Evolutionary conservation across 441 rosid genomes (phyloP).

Genomic region (Dalechampia spathulata): DNA sequence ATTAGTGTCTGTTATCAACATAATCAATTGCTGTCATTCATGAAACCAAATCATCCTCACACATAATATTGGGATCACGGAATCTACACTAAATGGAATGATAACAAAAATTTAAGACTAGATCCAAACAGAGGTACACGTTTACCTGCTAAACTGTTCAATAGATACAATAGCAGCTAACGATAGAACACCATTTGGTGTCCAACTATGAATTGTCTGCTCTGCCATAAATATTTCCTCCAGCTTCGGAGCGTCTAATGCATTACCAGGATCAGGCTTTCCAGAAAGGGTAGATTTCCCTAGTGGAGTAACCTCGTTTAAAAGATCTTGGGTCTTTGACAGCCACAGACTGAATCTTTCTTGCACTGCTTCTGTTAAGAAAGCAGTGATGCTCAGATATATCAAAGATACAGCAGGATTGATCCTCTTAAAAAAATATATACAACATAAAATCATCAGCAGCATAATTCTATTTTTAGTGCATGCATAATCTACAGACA

Average conservation of each 20-base stretch:
- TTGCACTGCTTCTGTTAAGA: constrained; percentile 57
- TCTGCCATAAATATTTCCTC: constrained; percentile 73
- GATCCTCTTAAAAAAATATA: too few species aligned
- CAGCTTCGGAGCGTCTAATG: constrained; percentile 34
- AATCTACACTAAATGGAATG: background rate
- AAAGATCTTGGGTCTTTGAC: constrained; percentile 64
- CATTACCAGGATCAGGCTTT: constrained; percentile 37
- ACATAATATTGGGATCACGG: background rate
- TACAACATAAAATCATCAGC: too few species aligned
- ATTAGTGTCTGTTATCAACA: background rate
- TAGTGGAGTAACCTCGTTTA: constrained; percentile 55
- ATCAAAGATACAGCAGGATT: constrained; percentile 9
- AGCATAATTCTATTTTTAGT: background rate
- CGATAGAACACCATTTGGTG: constrained; percentile 62
- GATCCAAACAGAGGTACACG: background rate
- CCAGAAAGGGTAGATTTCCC: constrained; percentile 43
- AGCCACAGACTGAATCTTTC: constrained; percentile 68
- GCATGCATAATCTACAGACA: background rate
- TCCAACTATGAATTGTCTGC: constrained; percentile 53
- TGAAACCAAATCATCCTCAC: background rate
- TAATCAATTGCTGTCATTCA: background rate
- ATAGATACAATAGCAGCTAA: constrained; percentile 73
- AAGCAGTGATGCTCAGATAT: constrained; percentile 8
- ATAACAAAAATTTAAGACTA: background rate
- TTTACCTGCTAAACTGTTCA: constrained; percentile 95